phyloP scores from a whole-genome alignment of 371 early-diverging fungal species.

The Mortierella sp. region DNA sequence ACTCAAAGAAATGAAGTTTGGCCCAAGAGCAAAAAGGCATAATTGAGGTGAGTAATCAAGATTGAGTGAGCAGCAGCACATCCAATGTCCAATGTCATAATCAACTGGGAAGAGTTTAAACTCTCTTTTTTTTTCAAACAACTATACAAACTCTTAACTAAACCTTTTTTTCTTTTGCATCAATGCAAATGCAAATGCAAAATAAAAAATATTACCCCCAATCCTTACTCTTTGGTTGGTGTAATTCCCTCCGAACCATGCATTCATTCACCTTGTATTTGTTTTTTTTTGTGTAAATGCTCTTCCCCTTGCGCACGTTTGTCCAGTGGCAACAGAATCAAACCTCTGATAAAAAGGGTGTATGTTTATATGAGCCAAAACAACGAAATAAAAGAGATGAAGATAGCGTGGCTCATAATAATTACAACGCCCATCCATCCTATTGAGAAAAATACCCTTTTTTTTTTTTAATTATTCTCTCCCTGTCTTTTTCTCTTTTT shows the following conservation, averaged over 20 bases:
- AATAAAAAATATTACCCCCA: neutral
- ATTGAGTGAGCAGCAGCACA: neutral
- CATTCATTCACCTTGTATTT: neutral
- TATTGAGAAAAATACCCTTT: neutral
- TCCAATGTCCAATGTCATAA: neutral
- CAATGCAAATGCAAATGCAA: neutral
- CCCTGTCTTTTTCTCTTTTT: too few species aligned
- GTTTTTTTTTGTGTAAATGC: neutral
- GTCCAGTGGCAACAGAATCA: neutral
- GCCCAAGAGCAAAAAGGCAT: slow-evolving; percentile 12
- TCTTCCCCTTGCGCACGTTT: neutral
- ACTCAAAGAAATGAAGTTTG: neutral
- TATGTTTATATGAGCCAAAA: neutral
- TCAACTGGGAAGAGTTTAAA: neutral
- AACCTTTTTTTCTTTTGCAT: neutral
- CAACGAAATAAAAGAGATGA: slow-evolving; percentile 4
- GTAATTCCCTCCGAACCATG: slow-evolving; percentile 2
- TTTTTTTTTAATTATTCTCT: slow-evolving; percentile 5
- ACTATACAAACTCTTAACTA: neutral
- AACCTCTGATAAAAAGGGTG: neutral
- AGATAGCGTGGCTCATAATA: slow-evolving; percentile 18
- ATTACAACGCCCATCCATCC: slow-evolving; percentile 1
- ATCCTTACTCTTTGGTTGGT: neutral
- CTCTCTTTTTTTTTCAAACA: too few species aligned
- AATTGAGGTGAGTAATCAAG: slow-evolving; percentile 22